phyloP scores from a whole-genome alignment of 148 eudicot species.

The Spergularia marina region DNA sequence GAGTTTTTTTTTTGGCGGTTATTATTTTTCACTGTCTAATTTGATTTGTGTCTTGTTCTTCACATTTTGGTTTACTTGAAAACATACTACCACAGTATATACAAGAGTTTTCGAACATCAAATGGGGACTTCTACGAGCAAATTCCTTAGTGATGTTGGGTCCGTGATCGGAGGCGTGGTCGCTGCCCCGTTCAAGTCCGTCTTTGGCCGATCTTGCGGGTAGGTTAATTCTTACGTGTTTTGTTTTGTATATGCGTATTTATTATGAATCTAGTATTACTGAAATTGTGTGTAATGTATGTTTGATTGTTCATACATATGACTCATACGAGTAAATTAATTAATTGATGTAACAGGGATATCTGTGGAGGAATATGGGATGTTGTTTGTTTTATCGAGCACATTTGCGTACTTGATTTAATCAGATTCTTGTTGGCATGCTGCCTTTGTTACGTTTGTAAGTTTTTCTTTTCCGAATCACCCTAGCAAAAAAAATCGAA shows the following conservation, averaged over 20 bases:
- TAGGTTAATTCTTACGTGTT: constrained; percentile 13
- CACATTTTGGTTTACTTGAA: no score
- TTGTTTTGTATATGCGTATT: neutral
- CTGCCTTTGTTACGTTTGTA: constrained; percentile 41
- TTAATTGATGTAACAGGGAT: constrained; percentile 28
- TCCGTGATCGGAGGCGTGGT: constrained; percentile 32
- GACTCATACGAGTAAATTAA: no score
- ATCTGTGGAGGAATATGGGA: constrained; percentile 48
- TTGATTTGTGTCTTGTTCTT: no score
- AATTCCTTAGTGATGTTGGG: constrained; percentile 33
- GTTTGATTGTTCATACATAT: no score
- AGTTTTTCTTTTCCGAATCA: neutral
- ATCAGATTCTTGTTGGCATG: constrained; percentile 33
- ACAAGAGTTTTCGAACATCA: no score
- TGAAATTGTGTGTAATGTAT: no score
- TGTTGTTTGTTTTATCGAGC: constrained; percentile 45
- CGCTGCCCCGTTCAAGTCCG: constrained; percentile 36
- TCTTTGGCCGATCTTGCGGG: constrained; percentile 46
- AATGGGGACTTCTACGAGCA: constrained; percentile 43
- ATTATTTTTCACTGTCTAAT: no score
- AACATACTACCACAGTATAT: no score
- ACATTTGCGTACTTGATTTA: constrained; percentile 35
- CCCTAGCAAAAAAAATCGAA: neutral
- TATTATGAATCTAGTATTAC: no score
- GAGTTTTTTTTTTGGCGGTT: no score